These are phyloP conservation scores for Neopestalotiopsis clavispora DNA, from an alignment of 2,329 filamentous ascomycete genomes.

Conservation along the genomic window DNA sequence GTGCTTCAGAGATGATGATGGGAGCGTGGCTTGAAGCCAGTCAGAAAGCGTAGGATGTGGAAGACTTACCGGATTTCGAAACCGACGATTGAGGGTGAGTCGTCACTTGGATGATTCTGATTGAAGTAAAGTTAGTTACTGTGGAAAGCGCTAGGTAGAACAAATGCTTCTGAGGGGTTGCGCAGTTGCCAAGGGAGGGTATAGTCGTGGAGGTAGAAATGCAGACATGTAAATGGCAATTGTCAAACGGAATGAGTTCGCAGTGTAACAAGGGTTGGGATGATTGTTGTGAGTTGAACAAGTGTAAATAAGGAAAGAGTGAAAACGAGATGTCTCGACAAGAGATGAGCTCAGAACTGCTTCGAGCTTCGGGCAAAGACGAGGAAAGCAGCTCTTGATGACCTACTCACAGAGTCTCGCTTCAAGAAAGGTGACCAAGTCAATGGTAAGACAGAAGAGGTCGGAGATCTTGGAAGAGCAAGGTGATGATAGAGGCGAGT, in stretches of 20 bases:
- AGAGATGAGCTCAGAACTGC: background rate
- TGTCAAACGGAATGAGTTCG: background rate
- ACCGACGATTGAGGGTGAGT: background rate
- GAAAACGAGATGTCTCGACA: background rate
- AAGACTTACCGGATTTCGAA: background rate
- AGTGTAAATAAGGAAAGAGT: background rate
- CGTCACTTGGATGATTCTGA: background rate
- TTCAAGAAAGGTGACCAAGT: too few species aligned
- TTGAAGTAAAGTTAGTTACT: background rate
- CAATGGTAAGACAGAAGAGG: background rate
- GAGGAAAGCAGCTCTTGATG: background rate
- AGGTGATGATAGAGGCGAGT: background rate
- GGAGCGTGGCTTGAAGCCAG: background rate
- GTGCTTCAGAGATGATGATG: background rate
- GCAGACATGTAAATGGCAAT: background rate
- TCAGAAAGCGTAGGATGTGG: background rate
- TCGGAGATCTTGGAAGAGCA: background rate
- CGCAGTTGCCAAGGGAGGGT: too few species aligned
- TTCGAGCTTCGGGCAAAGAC: background rate
- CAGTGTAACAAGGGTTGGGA: background rate
- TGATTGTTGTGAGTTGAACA: background rate
- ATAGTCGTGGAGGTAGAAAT: too few species aligned
- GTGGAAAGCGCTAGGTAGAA: background rate
- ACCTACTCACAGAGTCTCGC: background rate
- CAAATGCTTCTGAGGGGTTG: too few species aligned